Base-by-base conservation (phyloP, 768 basidiomycete genomes). In the Brasilioporus rufonigricans region DNA sequence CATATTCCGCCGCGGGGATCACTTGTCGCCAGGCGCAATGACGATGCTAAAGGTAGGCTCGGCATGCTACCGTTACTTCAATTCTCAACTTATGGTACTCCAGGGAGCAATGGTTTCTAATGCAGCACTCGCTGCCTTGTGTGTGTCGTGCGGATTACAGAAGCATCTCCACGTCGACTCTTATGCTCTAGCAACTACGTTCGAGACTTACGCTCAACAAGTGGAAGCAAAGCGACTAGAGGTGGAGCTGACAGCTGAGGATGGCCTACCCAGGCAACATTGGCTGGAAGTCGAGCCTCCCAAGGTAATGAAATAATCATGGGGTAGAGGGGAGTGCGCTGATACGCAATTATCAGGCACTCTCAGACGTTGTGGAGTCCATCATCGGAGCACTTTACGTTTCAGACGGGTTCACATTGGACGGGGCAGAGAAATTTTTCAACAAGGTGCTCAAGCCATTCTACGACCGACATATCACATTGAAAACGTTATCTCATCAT, bases 91-190 rank as follows among this genome's bases (percentile, higher is more conserved):
- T 53, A 53, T 23, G n/a, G 35, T 14, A 21, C 19, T 29, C 33
- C 61, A 93, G 91, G 81, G 83, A 27, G 87, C 88, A 9, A 93
- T 93, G 90, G 90, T 93, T 26, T 90, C 89, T 5, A 93, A 93
- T 67, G 79, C 83, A 29, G 77, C 86, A 18, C 74, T 93, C 40
- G 89, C 86, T 36, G 87, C 91, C 2, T 69, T 93, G 54, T 91
- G 87, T 60, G 83, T 93, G 18, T 78, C 78, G 59, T 80, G 80
- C 50, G 86, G 86, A 32, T 71, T 94, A 50, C 74, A 89, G 53
- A 71, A 83, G 40, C 73, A 86, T 68, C 71, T 93, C 26, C 73
- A 80, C 44, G 77, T 81, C 48, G 82, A 83, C 50, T 84, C 85
- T 5, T 72, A 77, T 39, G 72, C 77, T 13, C 70, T 90, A 11